Percentiles rank a stretch among this genome's conserved stretches.
phyloP scores from a whole-genome alignment of 2,329 filamentous ascomycete genomes.

The Aspergillus viridinutans region DNA sequence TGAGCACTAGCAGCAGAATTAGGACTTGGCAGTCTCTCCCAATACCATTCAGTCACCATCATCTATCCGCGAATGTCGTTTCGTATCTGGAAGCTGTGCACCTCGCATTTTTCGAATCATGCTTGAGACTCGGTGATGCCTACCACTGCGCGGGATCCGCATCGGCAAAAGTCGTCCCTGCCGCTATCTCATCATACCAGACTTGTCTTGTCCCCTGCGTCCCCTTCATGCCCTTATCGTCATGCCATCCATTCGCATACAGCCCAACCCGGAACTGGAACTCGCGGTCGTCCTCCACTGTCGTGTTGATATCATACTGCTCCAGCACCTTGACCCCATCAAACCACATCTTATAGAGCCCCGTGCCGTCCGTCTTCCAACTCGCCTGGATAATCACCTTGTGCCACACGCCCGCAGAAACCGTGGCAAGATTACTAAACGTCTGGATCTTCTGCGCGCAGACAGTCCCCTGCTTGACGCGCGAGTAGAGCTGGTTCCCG shows the following conservation, averaged over 20 bases:
- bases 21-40: not conserved
- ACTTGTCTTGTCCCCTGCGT: conserved; percentile 43
- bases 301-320: conserved; percentile 40
- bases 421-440: conserved; percentile 35
- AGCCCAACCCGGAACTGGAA: conserved; percentile 48
- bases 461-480: conserved; percentile 41
- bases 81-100: too few species aligned
- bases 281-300: conserved; percentile 39
- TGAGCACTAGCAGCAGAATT: not conserved
- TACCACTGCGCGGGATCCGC: conserved; percentile 28
- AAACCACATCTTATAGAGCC: conserved; percentile 47
- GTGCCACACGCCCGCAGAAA: conserved; percentile 46
- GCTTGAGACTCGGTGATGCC: too few species aligned
- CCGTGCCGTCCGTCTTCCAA: conserved; percentile 44
- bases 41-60: not conserved
- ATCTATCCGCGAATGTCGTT: too few species aligned
- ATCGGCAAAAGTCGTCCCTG: conserved; percentile 41
- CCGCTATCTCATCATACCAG: conserved; percentile 50
- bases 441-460: conserved; percentile 31
- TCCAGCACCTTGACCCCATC: conserved; percentile 46
- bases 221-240: conserved; percentile 38
- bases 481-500: conserved; percentile 42
- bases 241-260: conserved; percentile 51
- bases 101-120: too few species aligned
- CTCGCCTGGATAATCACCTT: conserved; percentile 43